Evolutionary conservation across 2,329 filamentous ascomycete genomes (phyloP).

Genomic region (Grosmannia clavigera): DNA sequence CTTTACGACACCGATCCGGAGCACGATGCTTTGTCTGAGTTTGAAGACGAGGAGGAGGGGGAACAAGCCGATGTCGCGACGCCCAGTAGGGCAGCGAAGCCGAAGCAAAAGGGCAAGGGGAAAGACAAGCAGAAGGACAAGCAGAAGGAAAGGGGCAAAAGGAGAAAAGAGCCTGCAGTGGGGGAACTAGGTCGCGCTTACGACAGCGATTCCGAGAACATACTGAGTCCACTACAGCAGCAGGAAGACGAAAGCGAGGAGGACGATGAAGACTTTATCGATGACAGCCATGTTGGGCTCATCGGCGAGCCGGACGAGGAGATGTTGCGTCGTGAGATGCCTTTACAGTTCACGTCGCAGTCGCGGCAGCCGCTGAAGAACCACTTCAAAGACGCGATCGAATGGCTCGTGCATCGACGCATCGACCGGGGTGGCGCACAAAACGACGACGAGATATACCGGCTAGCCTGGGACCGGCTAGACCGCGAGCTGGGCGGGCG

Average conservation of each 20-base stretch:
- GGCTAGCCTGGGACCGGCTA: conserved; percentile 56
- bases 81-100: neutral
- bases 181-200: neutral
- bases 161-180: conserved; percentile 1
- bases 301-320: conserved; percentile 14
- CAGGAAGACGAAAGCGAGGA: conserved; percentile 3
- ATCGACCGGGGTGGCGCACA: conserved; percentile 46
- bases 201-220: conserved; percentile 1
- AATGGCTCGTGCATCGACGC: conserved; percentile 73
- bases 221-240: neutral
- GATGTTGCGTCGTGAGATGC: conserved; percentile 34
- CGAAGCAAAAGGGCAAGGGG: neutral
- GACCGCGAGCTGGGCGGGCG: conserved; percentile 58
- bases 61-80: neutral
- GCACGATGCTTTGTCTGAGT: conserved; percentile 17
- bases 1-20: conserved; percentile 21
- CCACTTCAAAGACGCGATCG: conserved; percentile 60
- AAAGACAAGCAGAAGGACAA: neutral
- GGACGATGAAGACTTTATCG: conserved; percentile 47
- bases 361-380: conserved; percentile 56
- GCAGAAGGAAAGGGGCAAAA: neutral
- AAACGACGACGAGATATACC: conserved; percentile 49
- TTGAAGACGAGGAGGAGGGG: conserved; percentile 22
- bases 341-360: conserved; percentile 55
- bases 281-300: conserved; percentile 25